Evolutionary conservation across 2,329 filamentous ascomycete species (phyloP).

Genomic region (Alternaria ventricosa): DNA sequence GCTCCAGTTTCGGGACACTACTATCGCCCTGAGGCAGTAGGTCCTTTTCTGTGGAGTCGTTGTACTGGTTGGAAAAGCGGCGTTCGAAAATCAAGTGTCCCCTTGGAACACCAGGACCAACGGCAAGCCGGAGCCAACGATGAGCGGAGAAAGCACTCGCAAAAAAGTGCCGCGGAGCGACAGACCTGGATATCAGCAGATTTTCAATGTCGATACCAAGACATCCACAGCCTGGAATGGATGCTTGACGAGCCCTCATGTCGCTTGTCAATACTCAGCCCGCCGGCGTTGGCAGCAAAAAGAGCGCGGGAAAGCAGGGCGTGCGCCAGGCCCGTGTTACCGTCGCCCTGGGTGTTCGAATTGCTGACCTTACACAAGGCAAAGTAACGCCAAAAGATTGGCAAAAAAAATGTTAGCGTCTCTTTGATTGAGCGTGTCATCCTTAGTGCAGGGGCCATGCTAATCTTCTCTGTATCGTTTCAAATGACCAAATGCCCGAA

Average conservation of each 20-base stretch:
- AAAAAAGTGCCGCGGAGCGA: not conserved
- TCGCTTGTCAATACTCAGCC: not conserved
- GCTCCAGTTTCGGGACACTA: not conserved
- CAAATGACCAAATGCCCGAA: conserved; percentile 32
- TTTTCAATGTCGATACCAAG: not conserved
- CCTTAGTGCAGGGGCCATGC: conserved; percentile 78
- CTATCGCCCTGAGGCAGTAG: not conserved
- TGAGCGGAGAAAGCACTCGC: not conserved
- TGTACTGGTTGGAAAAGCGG: not conserved
- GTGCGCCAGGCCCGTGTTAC: not conserved
- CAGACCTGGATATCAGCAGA: not conserved
- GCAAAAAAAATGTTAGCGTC: conserved; percentile 40
- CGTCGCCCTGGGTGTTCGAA: not conserved
- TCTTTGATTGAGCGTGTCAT: conserved; percentile 68
- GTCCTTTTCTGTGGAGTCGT: not conserved
- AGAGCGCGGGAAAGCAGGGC: not conserved
- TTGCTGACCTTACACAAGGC: not conserved
- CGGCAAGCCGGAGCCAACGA: not conserved
- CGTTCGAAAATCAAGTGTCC: not conserved
- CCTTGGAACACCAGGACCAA: not conserved
- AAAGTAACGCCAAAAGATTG: not conserved
- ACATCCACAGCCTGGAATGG: not conserved
- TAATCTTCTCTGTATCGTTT: conserved; percentile 50
- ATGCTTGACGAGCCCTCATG: not conserved
- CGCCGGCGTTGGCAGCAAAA: not conserved